phyloP scores from a whole-genome alignment of 1,139 yeast genomes.

The Blastobotrys niveus region DNA sequence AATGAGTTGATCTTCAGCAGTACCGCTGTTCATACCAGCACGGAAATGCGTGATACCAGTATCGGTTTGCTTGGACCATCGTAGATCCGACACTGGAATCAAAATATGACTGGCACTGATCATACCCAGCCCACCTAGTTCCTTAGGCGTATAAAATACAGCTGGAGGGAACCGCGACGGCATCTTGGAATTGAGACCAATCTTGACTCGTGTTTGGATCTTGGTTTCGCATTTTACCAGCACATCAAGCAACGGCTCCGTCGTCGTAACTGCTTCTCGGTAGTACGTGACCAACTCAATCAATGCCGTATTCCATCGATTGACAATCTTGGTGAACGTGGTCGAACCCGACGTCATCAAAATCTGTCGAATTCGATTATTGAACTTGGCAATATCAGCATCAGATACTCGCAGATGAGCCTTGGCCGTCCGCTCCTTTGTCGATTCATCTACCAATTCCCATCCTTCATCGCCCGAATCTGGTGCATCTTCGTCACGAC shows the following conservation, averaged over 20 bases:
- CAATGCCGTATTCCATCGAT: constrained; percentile 94
- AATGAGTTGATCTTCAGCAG: constrained; percentile 66
- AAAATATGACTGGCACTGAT: constrained; percentile 91
- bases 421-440: constrained; percentile 84
- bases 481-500: constrained; percentile 41
- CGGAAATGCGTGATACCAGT: constrained; percentile 93
- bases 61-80: constrained; percentile 91
- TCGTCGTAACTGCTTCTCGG: constrained; percentile 87
- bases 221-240: constrained; percentile 89
- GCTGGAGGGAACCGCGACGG: constrained; percentile 99
- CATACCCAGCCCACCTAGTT: constrained; percentile 97
- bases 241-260: constrained; percentile 70
- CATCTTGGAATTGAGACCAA: constrained; percentile 96
- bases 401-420: constrained; percentile 82
- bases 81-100: constrained; percentile 86
- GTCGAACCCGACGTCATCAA: constrained; percentile 95
- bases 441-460: constrained; percentile 67
- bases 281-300: constrained; percentile 82
- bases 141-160: constrained; percentile 95
- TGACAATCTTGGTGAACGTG: constrained; percentile 89
- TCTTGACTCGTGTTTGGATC: constrained; percentile 88
- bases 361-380: constrained; percentile 80
- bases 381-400: constrained; percentile 72
- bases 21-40: constrained; percentile 81
- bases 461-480: constrained; percentile 56